Evolutionary conservation across 305 asterid species (phyloP).

Genomic region (Lippia alba): DNA sequence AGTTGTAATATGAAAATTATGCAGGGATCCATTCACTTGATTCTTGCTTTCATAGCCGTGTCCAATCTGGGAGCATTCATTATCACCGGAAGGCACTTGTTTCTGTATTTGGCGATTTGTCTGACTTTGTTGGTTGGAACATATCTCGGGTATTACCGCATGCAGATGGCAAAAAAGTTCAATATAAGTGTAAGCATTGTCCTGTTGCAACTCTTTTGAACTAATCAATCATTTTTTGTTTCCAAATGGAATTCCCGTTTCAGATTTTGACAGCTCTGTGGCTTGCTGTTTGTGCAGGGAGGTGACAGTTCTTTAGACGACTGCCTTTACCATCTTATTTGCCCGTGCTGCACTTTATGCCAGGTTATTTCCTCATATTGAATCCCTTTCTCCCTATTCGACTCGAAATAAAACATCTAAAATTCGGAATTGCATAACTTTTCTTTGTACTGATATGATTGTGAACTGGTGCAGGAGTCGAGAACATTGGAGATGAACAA

Average conservation of each 20-base stretch:
- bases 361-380: constrained; percentile 61
- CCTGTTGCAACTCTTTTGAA: not conserved
- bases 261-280: constrained; percentile 18
- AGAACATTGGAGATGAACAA: constrained; percentile 96
- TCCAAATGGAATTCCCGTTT: not conserved
- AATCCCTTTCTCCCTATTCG: constrained; percentile 2
- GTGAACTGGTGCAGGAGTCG: constrained; percentile 62
- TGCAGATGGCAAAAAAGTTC: constrained; percentile 59
- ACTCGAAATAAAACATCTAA: too few species aligned
- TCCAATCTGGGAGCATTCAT: constrained; percentile 50
- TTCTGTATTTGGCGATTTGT: constrained; percentile 52
- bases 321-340: constrained; percentile 75
- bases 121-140: constrained; percentile 45
- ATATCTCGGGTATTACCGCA: constrained; percentile 54
- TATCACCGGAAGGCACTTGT: constrained; percentile 43
- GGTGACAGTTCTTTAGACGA: constrained; percentile 72
- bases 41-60: constrained; percentile 45
- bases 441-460: not conserved
- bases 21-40: constrained; percentile 50
- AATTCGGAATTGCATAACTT: too few species aligned
- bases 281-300: constrained; percentile 59
- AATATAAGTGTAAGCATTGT: constrained; percentile 50
- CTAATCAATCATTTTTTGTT: too few species aligned
- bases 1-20: constrained; percentile 25
- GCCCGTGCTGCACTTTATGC: constrained; percentile 85